phyloP scores from a whole-genome alignment of 2,329 filamentous ascomycete genomes.

The Lecanosticta acicola region DNA sequence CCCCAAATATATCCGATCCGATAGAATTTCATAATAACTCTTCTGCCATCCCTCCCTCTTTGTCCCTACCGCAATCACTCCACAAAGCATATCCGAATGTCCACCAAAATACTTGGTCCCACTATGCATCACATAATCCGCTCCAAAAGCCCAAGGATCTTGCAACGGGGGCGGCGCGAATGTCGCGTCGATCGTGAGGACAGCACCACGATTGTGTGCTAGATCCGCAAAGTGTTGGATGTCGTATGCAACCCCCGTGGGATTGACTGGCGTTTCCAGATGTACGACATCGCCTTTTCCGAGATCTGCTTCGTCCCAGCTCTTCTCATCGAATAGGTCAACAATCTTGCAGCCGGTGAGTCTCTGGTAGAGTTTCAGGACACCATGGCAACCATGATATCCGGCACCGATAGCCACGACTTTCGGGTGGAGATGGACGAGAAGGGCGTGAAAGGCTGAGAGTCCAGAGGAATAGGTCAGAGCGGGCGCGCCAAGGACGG shows the following conservation, averaged over 20 bases:
- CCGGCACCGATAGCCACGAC: slow-evolving; percentile 76
- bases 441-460: slow-evolving; percentile 78
- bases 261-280: slow-evolving; percentile 91
- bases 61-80: slow-evolving; percentile 64
- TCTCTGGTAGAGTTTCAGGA: slow-evolving; percentile 66
- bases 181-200: slow-evolving; percentile 79
- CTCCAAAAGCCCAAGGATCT: slow-evolving; percentile 75
- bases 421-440: slow-evolving; percentile 77
- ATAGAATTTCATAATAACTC: slow-evolving; percentile 49
- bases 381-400: slow-evolving; percentile 91
- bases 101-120: slow-evolving; percentile 96
- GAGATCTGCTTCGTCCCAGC: slow-evolving; percentile 57
- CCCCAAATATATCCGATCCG: slow-evolving; percentile 72
- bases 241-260: slow-evolving; percentile 72
- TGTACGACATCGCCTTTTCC: slow-evolving; percentile 77
- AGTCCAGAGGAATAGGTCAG: slow-evolving; percentile 82
- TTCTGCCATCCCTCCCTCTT: slow-evolving; percentile 46
- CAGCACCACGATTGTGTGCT: slow-evolving; percentile 67
- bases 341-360: slow-evolving; percentile 70
- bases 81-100: slow-evolving; percentile 88
- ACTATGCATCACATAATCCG: slow-evolving; percentile 83
- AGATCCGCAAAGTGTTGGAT: slow-evolving; percentile 65
- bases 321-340: slow-evolving; percentile 49
- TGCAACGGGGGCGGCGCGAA: slow-evolving; percentile 87
- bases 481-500: slow-evolving; percentile 62